Evolutionary conservation across 176 grass and related monocot genomes (phyloP), one percentile per base, ranked within the genome.

Genomic region (Oryza glumipatula): DNA sequence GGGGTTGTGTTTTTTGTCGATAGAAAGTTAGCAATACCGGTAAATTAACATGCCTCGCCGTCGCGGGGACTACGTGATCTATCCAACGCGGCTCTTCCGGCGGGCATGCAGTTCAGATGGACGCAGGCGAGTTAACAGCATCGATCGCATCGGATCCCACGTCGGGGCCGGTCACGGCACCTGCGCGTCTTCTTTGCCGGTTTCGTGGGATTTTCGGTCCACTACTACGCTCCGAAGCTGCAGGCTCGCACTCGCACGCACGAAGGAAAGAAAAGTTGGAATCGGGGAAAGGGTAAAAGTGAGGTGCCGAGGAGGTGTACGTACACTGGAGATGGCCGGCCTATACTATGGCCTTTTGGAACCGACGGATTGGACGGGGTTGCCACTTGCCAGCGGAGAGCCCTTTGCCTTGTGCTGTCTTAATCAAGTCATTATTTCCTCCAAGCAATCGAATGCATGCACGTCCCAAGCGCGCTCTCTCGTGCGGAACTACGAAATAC

Each of bases 341-440:
- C 48, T 15, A 46, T 38, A 1, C 6, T 38, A 38, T 47, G 46
- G 46, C 48, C 48, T 35, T 73, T 72, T 32, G 48, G 48, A 70
- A 13, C 15, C 39, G 65, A 63, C 24, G 80, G 81, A 83, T 65
- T 43, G 67, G 43, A 83, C 54, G n/a, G 10, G 21, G 16, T 32
- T 32, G 30, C 28, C 28, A 30, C 28, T 61, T 60, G 45, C 76
- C 38, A 73, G 67, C 2, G 1, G 56, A 2, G 24, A 28, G 48
- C 48, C 0, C 45, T 13, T 83, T 78, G 58, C 19, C 45, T 79
- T 11, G 74, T 78, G 28, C 28, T 81, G 82, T 89, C 77, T 17
- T 85, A 65, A 81, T 89, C 88, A 85, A 3, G n/a, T 7, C 28
- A 38, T 85, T 46, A 33, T 79, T 85, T 71, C 73, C 1, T 9